A percentile compares a stretch with the other conserved stretches of the same genome.
phyloP scores from a whole-genome alignment of 768 basidiomycete genomes.

The Termitomyces sp. region DNA sequence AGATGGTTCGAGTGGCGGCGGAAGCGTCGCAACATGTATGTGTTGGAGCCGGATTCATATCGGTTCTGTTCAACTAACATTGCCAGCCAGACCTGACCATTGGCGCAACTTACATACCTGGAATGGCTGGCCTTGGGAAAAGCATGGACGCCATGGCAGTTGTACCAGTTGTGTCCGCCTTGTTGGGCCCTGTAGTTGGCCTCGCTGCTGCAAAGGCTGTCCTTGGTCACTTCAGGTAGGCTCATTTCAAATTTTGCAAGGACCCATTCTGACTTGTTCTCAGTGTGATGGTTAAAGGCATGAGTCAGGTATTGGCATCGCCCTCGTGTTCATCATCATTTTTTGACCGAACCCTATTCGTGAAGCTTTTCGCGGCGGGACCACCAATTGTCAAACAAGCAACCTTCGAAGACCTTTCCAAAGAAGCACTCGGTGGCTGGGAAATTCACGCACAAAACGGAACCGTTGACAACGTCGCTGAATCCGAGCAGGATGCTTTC shows the following conservation, averaged over 20 bases:
- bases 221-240: slow-evolving; percentile 34
- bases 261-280: neutral
- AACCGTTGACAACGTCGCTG: slow-evolving; percentile 18
- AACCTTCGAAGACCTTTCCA: slow-evolving; percentile 16
- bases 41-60: neutral
- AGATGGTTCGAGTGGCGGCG: slow-evolving; percentile 40
- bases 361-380: slow-evolving; percentile 12
- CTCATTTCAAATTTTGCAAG: neutral
- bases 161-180: slow-evolving; percentile 34
- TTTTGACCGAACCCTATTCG: neutral
- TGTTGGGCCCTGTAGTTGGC: slow-evolving; percentile 38
- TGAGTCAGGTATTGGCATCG: slow-evolving; percentile 23
- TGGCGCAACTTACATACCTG: slow-evolving; percentile 37
- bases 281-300: slow-evolving; percentile 38
- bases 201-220: slow-evolving; percentile 37
- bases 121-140: slow-evolving; percentile 28
- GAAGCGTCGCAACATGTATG: slow-evolving; percentile 36
- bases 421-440: slow-evolving; percentile 14
- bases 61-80: neutral
- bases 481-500: slow-evolving; percentile 31
- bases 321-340: neutral
- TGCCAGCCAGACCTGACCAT: slow-evolving; percentile 25
- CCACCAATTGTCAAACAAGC: slow-evolving; percentile 15
- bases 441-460: slow-evolving; percentile 6
- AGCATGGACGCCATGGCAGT: slow-evolving; percentile 36